These are phyloP conservation scores for Phaeodactylum tricornutum DNA, from an alignment of 108 stramenopile genomes.

Conservation along the genomic window DNA sequence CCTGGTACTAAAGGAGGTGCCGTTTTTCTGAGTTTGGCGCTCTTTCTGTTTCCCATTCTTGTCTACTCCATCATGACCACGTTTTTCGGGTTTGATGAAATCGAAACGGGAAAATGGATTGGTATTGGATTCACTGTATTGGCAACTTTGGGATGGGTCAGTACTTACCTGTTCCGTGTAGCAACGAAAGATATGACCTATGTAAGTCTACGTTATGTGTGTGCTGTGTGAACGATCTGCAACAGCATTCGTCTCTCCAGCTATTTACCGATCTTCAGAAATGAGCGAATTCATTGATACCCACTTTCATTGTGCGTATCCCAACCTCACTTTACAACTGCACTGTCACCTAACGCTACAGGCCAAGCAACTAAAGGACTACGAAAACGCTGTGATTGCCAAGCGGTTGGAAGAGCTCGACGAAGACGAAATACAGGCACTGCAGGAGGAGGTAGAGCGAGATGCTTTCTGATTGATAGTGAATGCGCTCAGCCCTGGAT, in stretches of 20 bases:
- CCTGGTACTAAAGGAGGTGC: slow-evolving; percentile 81
- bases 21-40: slow-evolving; percentile 54
- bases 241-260: too few species aligned
- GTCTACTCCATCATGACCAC: slow-evolving; percentile 46
- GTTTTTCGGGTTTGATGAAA: slow-evolving; percentile 51
- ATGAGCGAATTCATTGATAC: too few species aligned
- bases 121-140: slow-evolving; percentile 72
- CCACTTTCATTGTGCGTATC: too few species aligned
- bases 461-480: slow-evolving; percentile 8
- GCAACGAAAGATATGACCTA: slow-evolving; percentile 98
- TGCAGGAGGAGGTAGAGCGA: slow-evolving; percentile 70
- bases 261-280: too few species aligned
- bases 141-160: slow-evolving; percentile 59
- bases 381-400: slow-evolving; percentile 94
- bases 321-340: too few species aligned
- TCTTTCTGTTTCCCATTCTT: slow-evolving; percentile 66
- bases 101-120: slow-evolving; percentile 68
- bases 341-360: too few species aligned
- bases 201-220: slow-evolving; percentile 29
- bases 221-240: too few species aligned
- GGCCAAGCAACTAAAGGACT: slow-evolving; percentile 90
- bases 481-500: too few species aligned
- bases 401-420: slow-evolving; percentile 93
- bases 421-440: slow-evolving; percentile 88
- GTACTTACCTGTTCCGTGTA: slow-evolving; percentile 90